phyloP scores from a whole-genome alignment of 106 monocot species.

The Phalaenopsis equestris region DNA sequence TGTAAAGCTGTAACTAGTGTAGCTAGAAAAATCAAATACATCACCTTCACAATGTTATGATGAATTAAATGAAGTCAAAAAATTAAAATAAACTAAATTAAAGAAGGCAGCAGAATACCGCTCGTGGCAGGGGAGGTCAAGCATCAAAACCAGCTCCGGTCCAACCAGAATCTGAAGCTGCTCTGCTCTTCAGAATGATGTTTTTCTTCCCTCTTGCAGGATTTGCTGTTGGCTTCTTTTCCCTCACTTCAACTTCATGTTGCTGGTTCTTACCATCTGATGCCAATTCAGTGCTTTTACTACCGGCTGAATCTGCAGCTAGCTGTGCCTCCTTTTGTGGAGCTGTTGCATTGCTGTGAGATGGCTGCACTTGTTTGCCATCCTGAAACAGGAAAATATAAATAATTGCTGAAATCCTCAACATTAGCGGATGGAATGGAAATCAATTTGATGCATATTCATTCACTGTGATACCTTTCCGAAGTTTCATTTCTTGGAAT shows the following conservation, averaged over 20 bases:
- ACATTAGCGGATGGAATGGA: neutral
- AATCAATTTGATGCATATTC: neutral
- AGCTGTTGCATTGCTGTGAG: conserved; percentile 11
- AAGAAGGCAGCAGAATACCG: neutral
- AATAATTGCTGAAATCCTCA: neutral
- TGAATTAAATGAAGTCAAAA: neutral
- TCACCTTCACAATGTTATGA: neutral
- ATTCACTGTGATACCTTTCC: neutral
- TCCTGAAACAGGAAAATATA: conserved; percentile 14
- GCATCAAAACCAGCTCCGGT: conserved; percentile 96
- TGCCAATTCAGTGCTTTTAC: conserved; percentile 6
- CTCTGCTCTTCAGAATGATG: conserved; percentile 66
- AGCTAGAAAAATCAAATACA: too few species aligned
- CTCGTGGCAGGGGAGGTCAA: neutral
- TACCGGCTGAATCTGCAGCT: conserved; percentile 13
- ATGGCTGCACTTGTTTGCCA: conserved; percentile 19
- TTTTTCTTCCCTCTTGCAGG: conserved; percentile 55
- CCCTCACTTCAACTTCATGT: conserved; percentile 30
- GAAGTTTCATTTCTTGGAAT: neutral
- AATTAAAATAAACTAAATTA: neutral
- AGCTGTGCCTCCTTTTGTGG: conserved; percentile 15
- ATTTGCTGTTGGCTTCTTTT: conserved; percentile 44
- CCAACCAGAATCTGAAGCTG: conserved; percentile 65
- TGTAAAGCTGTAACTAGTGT: too few species aligned
- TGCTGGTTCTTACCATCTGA: conserved; percentile 14